Percentiles rank a stretch among this genome's conserved stretches.
Conservation (phyloP, 805 yeast species). For the Kodamaea jinghongensis region DNA sequence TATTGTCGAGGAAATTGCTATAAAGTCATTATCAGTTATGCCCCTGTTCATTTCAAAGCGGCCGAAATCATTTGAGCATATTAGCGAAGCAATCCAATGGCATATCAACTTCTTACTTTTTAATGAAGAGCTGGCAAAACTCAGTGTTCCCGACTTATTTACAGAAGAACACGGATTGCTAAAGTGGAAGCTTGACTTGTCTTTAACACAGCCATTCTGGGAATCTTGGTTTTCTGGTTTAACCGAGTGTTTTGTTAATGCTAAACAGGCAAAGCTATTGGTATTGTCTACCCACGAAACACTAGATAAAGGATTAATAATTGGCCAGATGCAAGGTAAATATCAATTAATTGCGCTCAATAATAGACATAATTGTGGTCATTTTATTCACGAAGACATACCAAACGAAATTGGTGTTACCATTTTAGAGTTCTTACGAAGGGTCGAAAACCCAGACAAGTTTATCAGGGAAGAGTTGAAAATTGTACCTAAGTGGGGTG, state of each 20-base stretch:
- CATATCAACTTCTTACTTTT: slow-evolving; percentile 58
- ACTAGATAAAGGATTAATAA: slow-evolving; percentile 77
- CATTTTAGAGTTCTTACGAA: slow-evolving; percentile 46
- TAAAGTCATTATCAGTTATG: slow-evolving; percentile 66
- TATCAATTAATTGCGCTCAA: slow-evolving; percentile 81
- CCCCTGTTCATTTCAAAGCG: slow-evolving; percentile 59
- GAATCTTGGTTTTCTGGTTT: slow-evolving; percentile 73
- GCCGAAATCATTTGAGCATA: slow-evolving; percentile 56
- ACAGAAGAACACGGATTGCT: slow-evolving; percentile 17
- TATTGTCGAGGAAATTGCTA: slow-evolving; percentile 92
- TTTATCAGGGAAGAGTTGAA: slow-evolving; percentile 30
- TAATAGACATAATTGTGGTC: slow-evolving; percentile 62
- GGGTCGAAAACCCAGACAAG: slow-evolving; percentile 39
- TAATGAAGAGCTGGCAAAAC: slow-evolving; percentile 57
- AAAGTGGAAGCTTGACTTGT: slow-evolving; percentile 66
- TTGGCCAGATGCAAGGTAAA: slow-evolving; percentile 98
- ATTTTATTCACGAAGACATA: slow-evolving; percentile 91
- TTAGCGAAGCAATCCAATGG: slow-evolving; percentile 75
- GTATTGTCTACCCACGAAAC: slow-evolving; percentile 87
- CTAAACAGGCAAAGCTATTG: slow-evolving; percentile 58
- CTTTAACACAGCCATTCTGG: slow-evolving; percentile 70
- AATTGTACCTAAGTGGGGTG: slow-evolving; percentile 38
- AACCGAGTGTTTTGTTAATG: slow-evolving; percentile 47
- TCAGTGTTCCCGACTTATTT: slow-evolving; percentile 77
- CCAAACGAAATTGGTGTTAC: slow-evolving; percentile 66